Evolutionary conservation across 768 basidiomycete genomes (phyloP).

Genomic region (Cystoderma amianthinum): DNA sequence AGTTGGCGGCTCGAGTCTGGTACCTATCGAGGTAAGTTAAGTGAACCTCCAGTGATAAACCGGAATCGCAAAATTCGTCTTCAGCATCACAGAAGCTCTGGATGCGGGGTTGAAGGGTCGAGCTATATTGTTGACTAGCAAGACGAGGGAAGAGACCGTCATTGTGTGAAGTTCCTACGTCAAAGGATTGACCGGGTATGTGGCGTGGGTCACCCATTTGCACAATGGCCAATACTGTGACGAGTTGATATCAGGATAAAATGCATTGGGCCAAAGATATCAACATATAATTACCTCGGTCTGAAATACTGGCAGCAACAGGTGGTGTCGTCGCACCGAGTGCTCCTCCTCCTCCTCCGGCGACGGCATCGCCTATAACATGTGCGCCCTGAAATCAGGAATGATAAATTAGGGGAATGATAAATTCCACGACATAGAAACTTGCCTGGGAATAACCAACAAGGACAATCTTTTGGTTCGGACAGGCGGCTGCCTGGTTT

Average conservation of each 20-base stretch:
- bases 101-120: conserved; percentile 3
- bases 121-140: conserved; percentile 2
- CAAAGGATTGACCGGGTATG: conserved; percentile 2
- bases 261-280: not conserved
- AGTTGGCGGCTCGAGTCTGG: conserved; percentile 1
- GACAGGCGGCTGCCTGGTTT: conserved; percentile 16
- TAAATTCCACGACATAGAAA: not conserved
- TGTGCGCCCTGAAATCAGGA: conserved; percentile 15
- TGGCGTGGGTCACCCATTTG: conserved; percentile 5
- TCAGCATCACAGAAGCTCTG: conserved; percentile 3
- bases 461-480: conserved; percentile 21
- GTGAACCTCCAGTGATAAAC: conserved; percentile 1
- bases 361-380: conserved; percentile 9
- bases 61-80: conserved; percentile 3
- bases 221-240: conserved; percentile 1
- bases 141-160: conserved; percentile 1
- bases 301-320: conserved; percentile 11
- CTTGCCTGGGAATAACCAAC: conserved; percentile 19
- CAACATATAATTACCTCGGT: conserved; percentile 6
- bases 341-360: conserved; percentile 6
- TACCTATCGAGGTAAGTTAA: conserved; percentile 5
- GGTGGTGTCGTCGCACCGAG: conserved; percentile 14
- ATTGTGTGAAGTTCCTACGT: not conserved
- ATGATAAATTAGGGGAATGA: not conserved
- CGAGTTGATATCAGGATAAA: not conserved